Conservation (phyloP, 2,329 filamentous ascomycete genomes). For the Exophiala oligosperma region DNA sequence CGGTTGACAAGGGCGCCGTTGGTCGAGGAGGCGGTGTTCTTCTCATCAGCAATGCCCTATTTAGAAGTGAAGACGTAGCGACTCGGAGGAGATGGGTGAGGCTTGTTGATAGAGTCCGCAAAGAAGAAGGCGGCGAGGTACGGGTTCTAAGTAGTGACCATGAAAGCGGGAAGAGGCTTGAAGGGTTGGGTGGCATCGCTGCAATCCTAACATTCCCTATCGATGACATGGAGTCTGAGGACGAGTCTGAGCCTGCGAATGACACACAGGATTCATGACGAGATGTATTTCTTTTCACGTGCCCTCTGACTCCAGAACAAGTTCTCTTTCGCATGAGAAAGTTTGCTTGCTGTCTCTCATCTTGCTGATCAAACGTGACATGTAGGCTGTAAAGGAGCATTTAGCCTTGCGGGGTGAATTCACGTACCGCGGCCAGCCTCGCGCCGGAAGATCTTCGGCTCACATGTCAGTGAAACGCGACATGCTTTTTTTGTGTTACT, state of each 20-base stretch:
- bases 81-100: constrained; percentile 78
- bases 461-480: constrained; percentile 1
- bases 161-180: constrained; percentile 84
- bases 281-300: background rate
- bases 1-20: constrained; percentile 83
- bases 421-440: no score
- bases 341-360: no score
- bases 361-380: no score
- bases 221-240: constrained; percentile 73
- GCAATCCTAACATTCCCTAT: constrained; percentile 89
- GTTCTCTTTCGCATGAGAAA: no score
- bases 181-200: constrained; percentile 82
- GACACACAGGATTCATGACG: constrained; percentile 15
- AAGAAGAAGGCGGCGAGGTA: constrained; percentile 78
- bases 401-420: background rate
- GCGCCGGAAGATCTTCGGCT: background rate
- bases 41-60: constrained; percentile 83
- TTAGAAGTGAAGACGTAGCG: constrained; percentile 76
- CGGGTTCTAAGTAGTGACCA: constrained; percentile 89
- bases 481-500: constrained; percentile 6
- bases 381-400: background rate
- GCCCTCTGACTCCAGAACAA: no score
- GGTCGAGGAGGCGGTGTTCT: constrained; percentile 81
- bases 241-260: constrained; percentile 40
- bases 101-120: constrained; percentile 84